Evolutionary conservation across 345 rosid genomes (phyloP), one percentile per base, ranked within the genome.

Genomic region (Euphorbia lathyris): DNA sequence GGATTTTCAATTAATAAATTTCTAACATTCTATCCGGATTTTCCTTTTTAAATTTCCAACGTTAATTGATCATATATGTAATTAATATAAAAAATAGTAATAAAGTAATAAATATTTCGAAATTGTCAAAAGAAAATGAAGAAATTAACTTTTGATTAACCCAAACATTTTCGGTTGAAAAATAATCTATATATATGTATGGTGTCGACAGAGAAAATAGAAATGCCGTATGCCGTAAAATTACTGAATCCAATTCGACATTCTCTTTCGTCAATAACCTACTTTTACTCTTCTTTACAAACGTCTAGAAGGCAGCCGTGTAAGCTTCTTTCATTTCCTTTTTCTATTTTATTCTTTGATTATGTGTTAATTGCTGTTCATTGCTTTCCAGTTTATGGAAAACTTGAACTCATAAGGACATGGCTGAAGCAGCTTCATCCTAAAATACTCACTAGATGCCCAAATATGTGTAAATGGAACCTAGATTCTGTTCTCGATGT

Each of bases 141-240:
- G n/a, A n/a, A n/a, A n/a, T n/a, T n/a, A n/a, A n/a, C n/a, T n/a
- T n/a, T n/a, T n/a, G n/a, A n/a, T n/a, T n/a, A n/a, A n/a, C n/a
- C n/a, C n/a, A n/a, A n/a, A n/a, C n/a, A n/a, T n/a, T n/a, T n/a
- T n/a, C n/a, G n/a, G n/a, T n/a, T n/a, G n/a, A n/a, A n/a, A n/a
- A n/a, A n/a, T n/a, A n/a, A n/a, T n/a, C n/a, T n/a, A n/a, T n/a
- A n/a, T n/a, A n/a, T n/a, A n/a, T n/a, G n/a, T n/a, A n/a, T n/a
- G n/a, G n/a, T n/a, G n/a, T n/a, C n/a, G n/a, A n/a, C n/a, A n/a
- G n/a, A n/a, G n/a, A n/a, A n/a, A n/a, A n/a, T n/a, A 13, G 34
- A 34, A 73, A 74, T 79, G 82, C 72, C 80, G 12, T 51, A 30
- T 72, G 47, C 74, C 16, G 30, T 25, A 25, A 79, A 65, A 32